These are phyloP conservation scores for Myotisia sp. DNA, from an alignment of 2,329 filamentous ascomycete genomes.

Conservation along the genomic window DNA sequence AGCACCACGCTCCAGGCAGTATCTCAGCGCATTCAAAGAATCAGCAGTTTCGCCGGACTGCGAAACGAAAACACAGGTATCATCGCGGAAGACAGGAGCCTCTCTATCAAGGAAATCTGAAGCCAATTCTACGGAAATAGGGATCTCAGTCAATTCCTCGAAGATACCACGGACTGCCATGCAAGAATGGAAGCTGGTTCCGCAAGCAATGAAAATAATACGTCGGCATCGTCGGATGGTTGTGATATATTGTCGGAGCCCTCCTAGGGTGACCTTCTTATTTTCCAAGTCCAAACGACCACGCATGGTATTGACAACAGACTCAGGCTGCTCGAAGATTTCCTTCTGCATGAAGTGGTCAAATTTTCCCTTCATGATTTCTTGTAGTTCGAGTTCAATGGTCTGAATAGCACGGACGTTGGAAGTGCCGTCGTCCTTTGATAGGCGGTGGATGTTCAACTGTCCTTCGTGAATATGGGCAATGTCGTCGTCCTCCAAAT, in stretches of 20 bases:
- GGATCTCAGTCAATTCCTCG: constrained; percentile 95
- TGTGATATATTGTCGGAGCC: constrained; percentile 85
- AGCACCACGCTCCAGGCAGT: constrained; percentile 94
- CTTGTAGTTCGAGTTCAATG: constrained; percentile 93
- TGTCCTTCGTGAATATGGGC: constrained; percentile 98
- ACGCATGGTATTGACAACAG: constrained; percentile 99
- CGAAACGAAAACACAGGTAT: constrained; percentile 97
- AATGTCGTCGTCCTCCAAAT: constrained; percentile 98
- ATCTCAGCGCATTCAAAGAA: constrained; percentile 89
- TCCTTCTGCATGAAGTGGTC: constrained; percentile 99
- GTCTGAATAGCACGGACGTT: constrained; percentile 98
- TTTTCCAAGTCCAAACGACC: constrained; percentile 87
- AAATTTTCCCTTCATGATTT: constrained; percentile 99
- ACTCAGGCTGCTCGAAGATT: constrained; percentile 99
- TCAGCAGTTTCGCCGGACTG: constrained; percentile 98
- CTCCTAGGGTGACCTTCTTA: constrained; percentile 90
- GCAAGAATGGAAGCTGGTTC: constrained; percentile 96
- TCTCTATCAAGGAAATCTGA: constrained; percentile 96
- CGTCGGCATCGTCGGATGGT: constrained; percentile 93
- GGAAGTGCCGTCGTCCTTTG: constrained; percentile 90
- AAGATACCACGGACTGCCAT: constrained; percentile 98
- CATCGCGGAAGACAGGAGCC: constrained; percentile 96
- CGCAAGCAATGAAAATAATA: constrained; percentile 98
- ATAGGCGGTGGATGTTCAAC: constrained; percentile 95
- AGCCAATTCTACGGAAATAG: constrained; percentile 89